phyloP scores from a whole-genome alignment of 1,284 basidiomycete genomes.

The Termitomyces sp. region DNA sequence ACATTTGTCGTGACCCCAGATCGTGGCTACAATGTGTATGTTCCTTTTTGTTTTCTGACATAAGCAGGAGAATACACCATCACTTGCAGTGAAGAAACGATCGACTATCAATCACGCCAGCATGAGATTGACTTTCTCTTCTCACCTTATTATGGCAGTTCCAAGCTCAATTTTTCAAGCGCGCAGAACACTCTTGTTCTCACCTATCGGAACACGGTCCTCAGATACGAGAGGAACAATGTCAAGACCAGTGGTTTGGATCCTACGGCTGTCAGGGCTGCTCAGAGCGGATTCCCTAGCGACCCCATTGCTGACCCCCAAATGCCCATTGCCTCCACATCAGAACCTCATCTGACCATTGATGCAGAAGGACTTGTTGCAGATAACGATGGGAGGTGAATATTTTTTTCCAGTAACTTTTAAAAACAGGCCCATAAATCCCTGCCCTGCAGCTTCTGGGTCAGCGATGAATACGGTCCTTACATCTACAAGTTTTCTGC shows the following conservation, averaged over 20 bases:
- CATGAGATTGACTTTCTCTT: slow-evolving; percentile 52
- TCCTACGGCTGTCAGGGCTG: slow-evolving; percentile 40
- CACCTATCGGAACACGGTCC: slow-evolving; percentile 46
- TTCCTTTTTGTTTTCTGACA: neutral
- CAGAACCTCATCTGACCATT: slow-evolving; percentile 44
- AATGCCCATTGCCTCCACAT: slow-evolving; percentile 43
- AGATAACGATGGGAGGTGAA: slow-evolving; percentile 54
- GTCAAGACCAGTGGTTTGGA: slow-evolving; percentile 61
- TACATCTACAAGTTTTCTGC: slow-evolving; percentile 56
- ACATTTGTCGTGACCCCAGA: slow-evolving; percentile 17
- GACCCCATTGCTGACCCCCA: slow-evolving; percentile 31
- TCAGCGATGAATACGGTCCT: slow-evolving; percentile 67
- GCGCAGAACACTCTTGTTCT: slow-evolving; percentile 52
- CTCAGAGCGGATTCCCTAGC: slow-evolving; percentile 27
- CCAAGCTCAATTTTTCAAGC: slow-evolving; percentile 42
- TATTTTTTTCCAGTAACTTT: neutral
- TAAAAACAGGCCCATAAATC: neutral
- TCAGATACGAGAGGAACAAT: slow-evolving; percentile 49
- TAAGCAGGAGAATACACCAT: neutral
- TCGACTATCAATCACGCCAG: slow-evolving; percentile 14
- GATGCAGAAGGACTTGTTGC: slow-evolving; percentile 61
- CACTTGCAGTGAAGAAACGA: slow-evolving; percentile 25
- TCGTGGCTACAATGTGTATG: slow-evolving; percentile 16
- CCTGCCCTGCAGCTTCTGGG: slow-evolving; percentile 39
- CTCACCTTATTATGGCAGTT: slow-evolving; percentile 46